Evolutionary conservation across 345 rosid species (phyloP).

Genomic region (Lepidium aucheri): DNA sequence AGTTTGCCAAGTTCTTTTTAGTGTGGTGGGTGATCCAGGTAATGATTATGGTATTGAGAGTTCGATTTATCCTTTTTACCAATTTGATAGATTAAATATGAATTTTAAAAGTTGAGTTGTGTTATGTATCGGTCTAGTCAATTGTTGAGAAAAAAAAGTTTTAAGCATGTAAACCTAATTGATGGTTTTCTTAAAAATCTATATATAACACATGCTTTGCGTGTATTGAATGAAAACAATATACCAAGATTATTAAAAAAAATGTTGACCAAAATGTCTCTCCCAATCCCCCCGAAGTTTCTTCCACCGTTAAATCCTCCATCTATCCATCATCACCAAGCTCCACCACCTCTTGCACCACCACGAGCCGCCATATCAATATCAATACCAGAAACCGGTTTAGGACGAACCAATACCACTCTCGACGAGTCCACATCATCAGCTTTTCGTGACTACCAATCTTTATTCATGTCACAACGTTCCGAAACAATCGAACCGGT

Average conservation of each 20-base stretch:
- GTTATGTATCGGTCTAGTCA: too few species aligned
- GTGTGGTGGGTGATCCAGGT: too few species aligned
- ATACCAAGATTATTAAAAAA: constrained; percentile 12
- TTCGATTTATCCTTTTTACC: too few species aligned
- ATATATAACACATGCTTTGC: constrained; percentile 22
- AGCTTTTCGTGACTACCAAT: constrained; percentile 85
- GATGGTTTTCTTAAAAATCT: neutral
- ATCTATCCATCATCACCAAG: constrained; percentile 26
- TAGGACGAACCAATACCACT: neutral
- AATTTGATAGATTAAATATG: too few species aligned
- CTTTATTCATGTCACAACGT: constrained; percentile 69
- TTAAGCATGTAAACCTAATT: too few species aligned
- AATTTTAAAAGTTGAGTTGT: too few species aligned
- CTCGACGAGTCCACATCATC: constrained; percentile 34
- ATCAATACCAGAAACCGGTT: constrained; percentile 29
- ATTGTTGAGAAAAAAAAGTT: too few species aligned
- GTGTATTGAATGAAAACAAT: constrained; percentile 17
- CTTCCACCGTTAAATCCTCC: constrained; percentile 27
- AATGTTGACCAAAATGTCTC: constrained; percentile 35
- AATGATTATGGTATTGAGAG: too few species aligned
- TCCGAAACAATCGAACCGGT: constrained; percentile 47
- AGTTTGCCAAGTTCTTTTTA: too few species aligned
- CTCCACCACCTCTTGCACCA: constrained; percentile 19
- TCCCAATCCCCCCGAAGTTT: constrained; percentile 28
- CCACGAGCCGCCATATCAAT: constrained; percentile 45